phyloP scores from a whole-genome alignment of 805 yeast species.

The Nakazawaea pomicola region DNA sequence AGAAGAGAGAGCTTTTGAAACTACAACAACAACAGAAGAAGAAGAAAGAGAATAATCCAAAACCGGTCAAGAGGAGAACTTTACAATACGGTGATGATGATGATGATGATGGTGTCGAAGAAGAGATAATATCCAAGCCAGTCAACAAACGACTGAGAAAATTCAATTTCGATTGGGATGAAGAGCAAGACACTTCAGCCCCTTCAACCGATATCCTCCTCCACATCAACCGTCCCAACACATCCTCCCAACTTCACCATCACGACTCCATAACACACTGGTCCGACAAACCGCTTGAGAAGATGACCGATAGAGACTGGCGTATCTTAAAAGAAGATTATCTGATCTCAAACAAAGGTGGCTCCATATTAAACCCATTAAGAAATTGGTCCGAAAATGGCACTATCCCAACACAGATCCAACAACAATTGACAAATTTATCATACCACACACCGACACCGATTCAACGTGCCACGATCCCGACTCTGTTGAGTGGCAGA shows the following conservation, averaged over 20 bases:
- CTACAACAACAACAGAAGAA: constrained; percentile 15
- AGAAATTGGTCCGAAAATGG: constrained; percentile 67
- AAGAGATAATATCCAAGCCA: constrained; percentile 1
- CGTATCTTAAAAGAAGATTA: constrained; percentile 77
- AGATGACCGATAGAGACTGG: constrained; percentile 88
- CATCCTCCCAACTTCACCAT: constrained; percentile 7
- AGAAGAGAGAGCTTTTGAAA: constrained; percentile 35
- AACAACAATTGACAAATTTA: constrained; percentile 29
- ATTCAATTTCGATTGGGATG: constrained; percentile 68
- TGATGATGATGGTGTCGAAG: constrained; percentile 9
- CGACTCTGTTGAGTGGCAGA: constrained; percentile 50
- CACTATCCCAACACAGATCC: constrained; percentile 36
- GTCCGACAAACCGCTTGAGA: constrained; percentile 56
- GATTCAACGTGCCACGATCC: constrained; percentile 85
- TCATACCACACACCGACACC: constrained; percentile 76
- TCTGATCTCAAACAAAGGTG: constrained; percentile 45
- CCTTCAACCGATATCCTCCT: too few relatives aligned
- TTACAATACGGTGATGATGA: constrained; percentile 5
- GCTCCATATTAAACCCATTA: constrained; percentile 51
- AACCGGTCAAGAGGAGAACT: not conserved
- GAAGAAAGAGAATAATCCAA: not conserved
- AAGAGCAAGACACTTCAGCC: constrained; percentile 59
- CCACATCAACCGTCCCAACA: not conserved
- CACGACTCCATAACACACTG: constrained; percentile 50
- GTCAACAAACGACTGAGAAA: constrained; percentile 17